Evolutionary conservation across 257 asterid species (phyloP).

Genomic region (Schizonepeta tenuifolia): DNA sequence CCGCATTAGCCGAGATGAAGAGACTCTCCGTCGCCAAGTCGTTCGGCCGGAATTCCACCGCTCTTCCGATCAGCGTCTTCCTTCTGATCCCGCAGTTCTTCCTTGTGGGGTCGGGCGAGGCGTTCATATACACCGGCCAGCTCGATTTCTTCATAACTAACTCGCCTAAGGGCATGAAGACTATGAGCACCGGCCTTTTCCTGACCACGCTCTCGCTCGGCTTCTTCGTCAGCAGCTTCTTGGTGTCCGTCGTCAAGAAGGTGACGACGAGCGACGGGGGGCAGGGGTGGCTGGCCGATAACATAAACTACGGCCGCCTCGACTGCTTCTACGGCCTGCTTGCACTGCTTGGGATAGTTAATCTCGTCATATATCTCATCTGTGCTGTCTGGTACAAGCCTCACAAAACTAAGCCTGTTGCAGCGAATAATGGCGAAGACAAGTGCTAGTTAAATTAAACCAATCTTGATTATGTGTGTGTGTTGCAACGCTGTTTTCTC

Average conservation of each 20-base stretch:
- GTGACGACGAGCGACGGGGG: constrained; percentile 52
- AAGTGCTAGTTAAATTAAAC: constrained; percentile 38
- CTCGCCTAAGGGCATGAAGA: constrained; percentile 94
- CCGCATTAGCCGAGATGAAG: constrained; percentile 70
- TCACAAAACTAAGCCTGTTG: constrained; percentile 41
- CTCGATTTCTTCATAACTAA: constrained; percentile 90
- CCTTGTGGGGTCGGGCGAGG: constrained; percentile 88
- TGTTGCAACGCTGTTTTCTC: neutral
- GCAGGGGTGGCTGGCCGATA: constrained; percentile 80
- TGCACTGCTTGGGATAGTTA: constrained; percentile 62
- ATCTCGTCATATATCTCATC: constrained; percentile 54
- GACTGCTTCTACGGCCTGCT: constrained; percentile 81
- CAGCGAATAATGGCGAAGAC: constrained; percentile 40
- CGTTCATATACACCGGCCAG: constrained; percentile 91
- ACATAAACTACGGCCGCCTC: constrained; percentile 79
- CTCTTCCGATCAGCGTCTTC: constrained; percentile 72
- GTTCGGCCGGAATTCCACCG: constrained; percentile 26
- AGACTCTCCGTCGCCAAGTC: constrained; percentile 64
- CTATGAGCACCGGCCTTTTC: constrained; percentile 96
- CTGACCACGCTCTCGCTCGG: constrained; percentile 83
- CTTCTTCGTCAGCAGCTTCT: constrained; percentile 75
- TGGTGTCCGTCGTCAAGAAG: constrained; percentile 70
- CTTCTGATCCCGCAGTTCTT: constrained; percentile 81
- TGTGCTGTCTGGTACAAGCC: constrained; percentile 74
- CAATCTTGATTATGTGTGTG: neutral